phyloP scores from a whole-genome alignment of 2,329 filamentous ascomycete genomes.

The Epichloe hybrida region DNA sequence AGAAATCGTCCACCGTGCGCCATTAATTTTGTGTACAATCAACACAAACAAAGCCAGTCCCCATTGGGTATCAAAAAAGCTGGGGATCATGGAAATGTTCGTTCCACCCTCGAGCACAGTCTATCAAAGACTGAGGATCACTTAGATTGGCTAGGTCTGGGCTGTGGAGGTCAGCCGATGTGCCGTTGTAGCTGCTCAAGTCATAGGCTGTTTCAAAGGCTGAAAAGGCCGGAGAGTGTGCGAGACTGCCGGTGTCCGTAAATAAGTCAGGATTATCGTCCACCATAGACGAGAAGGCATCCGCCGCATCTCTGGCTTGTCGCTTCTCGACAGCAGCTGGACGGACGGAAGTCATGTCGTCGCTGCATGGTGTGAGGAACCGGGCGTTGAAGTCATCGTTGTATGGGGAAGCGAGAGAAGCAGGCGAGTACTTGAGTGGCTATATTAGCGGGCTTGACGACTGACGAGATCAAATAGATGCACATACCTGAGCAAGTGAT shows the following conservation, averaged over 20 bases:
- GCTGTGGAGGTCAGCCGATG: slow-evolving; percentile 17
- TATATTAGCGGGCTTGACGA: neutral
- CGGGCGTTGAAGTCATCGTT: slow-evolving; percentile 25
- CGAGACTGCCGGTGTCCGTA: slow-evolving; percentile 15
- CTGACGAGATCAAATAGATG: neutral
- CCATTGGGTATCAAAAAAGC: slow-evolving; percentile 18
- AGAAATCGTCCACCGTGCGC: slow-evolving; percentile 2
- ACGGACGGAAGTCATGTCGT: slow-evolving; percentile 28
- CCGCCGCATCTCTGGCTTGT: slow-evolving; percentile 1
- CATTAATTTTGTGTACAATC: slow-evolving; percentile 3
- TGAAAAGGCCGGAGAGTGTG: slow-evolving; percentile 22
- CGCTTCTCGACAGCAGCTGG: slow-evolving; percentile 17
- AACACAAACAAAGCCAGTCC: neutral
- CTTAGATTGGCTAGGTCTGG: slow-evolving; percentile 13
- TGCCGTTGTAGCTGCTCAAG: slow-evolving; percentile 22
- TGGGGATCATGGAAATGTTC: slow-evolving; percentile 17
- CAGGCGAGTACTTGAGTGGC: slow-evolving; percentile 20
- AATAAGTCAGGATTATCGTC: slow-evolving; percentile 16
- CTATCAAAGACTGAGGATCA: slow-evolving; percentile 14
- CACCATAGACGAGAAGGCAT: slow-evolving; percentile 5
- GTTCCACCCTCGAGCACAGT: slow-evolving; percentile 17
- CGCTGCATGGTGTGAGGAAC: slow-evolving; percentile 41
- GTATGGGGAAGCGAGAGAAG: slow-evolving; percentile 24
- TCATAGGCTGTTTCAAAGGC: slow-evolving; percentile 28
- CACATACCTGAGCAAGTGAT: slow-evolving; percentile 17